These are phyloP conservation scores for Daldinia decipiens DNA, from an alignment of 495 filamentous ascomycete species.

Conservation along the genomic window DNA sequence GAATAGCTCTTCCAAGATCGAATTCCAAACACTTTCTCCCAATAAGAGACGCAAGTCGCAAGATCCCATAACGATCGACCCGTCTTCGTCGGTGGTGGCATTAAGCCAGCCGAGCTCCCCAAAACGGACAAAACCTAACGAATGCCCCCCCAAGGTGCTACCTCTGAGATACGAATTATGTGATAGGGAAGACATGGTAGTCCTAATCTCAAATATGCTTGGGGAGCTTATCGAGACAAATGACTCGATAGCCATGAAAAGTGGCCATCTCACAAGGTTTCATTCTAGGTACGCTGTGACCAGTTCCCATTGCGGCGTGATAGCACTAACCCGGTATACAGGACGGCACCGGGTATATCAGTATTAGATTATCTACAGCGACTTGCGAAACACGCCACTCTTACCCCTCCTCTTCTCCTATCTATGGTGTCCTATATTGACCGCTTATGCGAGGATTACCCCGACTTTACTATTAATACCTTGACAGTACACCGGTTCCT, in stretches of 20 bases:
- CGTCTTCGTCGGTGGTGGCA: conserved; percentile 56
- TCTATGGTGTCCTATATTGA: conserved; percentile 99
- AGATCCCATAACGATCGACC: conserved; percentile 63
- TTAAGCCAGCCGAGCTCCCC: conserved; percentile 43
- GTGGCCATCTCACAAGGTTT: conserved; percentile 88
- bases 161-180: conserved; percentile 81
- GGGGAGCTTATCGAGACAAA: conserved; percentile 93
- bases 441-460: conserved; percentile 88
- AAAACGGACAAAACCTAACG: conserved; percentile 60
- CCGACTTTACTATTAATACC: conserved; percentile 92
- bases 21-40: conserved; percentile 51
- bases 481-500: conserved; percentile 97
- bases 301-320: not conserved
- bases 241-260: conserved; percentile 84
- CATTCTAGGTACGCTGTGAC: conserved; percentile 78
- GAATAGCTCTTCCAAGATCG: conserved; percentile 50
- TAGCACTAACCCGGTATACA: conserved; percentile 50
- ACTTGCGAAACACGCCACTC: conserved; percentile 90
- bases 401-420: conserved; percentile 94
- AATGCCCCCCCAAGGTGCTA: conserved; percentile 69
- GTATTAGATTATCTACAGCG: conserved; percentile 92
- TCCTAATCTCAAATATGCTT: conserved; percentile 93
- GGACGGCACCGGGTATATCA: conserved; percentile 91
- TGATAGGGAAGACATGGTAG: conserved; percentile 82
- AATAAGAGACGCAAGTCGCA: conserved; percentile 60